These are phyloP conservation scores for Eucalyptus sp. DNA, from an alignment of 345 rosid species.

Conservation along the genomic window DNA sequence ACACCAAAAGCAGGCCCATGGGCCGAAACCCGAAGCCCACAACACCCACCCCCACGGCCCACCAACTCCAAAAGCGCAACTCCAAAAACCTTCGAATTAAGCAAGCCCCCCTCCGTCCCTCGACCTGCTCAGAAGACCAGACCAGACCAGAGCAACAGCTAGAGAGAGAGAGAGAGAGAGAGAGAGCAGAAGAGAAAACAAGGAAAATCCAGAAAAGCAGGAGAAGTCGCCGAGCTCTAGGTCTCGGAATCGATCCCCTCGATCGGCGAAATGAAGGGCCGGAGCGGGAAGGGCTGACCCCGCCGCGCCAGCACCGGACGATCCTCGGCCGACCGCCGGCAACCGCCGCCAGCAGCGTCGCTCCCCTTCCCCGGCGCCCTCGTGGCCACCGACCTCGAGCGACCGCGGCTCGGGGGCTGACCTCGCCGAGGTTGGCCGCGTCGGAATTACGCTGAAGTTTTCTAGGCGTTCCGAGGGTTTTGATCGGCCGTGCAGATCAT, in stretches of 20 bases:
- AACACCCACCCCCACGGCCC: accelerated
- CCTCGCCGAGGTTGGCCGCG: neutral
- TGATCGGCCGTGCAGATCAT: neutral
- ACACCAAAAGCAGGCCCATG: neutral
- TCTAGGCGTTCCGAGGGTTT: neutral
- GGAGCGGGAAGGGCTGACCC: neutral
- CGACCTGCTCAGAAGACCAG: neutral
- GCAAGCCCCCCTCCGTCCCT: neutral
- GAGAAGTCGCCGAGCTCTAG: neutral
- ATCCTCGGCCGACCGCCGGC: neutral
- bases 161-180: neutral
- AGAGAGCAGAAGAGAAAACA: neutral
- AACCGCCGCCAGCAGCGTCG: neutral
- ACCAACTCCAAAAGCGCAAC: neutral
- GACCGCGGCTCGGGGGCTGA: neutral
- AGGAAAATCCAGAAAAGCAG: neutral
- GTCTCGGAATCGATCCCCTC: neutral
- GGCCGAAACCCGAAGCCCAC: neutral
- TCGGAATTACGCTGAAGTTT: neutral
- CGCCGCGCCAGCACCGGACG: neutral
- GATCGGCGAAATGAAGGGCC: neutral
- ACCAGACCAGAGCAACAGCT: neutral
- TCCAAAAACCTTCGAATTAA: neutral
- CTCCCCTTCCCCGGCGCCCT: neutral
- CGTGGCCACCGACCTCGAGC: neutral